phyloP scores from a whole-genome alignment of 345 rosid genomes.

The Aquilaria yunnanensis region DNA sequence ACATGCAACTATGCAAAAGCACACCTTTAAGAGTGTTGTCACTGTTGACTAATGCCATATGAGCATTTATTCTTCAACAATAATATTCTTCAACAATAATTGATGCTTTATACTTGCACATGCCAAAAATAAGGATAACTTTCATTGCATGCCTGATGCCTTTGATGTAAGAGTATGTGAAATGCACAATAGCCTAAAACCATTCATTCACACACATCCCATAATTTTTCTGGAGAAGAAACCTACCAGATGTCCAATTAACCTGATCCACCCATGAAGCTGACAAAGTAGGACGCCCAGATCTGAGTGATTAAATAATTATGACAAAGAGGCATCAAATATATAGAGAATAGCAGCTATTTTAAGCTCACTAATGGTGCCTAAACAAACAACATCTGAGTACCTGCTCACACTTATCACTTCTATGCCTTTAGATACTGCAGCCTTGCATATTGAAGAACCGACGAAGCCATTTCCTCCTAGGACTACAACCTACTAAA shows the following conservation, averaged over 20 bases:
- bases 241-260: constrained; percentile 72
- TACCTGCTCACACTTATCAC: constrained; percentile 90
- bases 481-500: constrained; percentile 72
- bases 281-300: constrained; percentile 63
- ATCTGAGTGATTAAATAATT: constrained; percentile 41
- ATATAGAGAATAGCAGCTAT: background rate
- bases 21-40: background rate
- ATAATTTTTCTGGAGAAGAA: background rate
- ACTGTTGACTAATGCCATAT: too few relatives aligned
- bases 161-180: too few relatives aligned
- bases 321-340: background rate
- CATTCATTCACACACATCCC: too few relatives aligned
- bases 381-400: background rate
- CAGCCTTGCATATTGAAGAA: constrained; percentile 91
- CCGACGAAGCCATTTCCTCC: constrained; percentile 95
- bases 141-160: too few relatives aligned
- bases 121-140: too few relatives aligned
- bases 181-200: background rate
- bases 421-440: constrained; percentile 78
- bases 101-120: too few relatives aligned
- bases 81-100: too few relatives aligned
- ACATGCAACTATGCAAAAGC: background rate
- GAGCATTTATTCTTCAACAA: too few relatives aligned
- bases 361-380: background rate
- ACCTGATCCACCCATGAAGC: constrained; percentile 92